These are phyloP conservation scores for Dactylonectria estremocensis DNA, from an alignment of 2,329 filamentous ascomycete species.

Conservation along the genomic window DNA sequence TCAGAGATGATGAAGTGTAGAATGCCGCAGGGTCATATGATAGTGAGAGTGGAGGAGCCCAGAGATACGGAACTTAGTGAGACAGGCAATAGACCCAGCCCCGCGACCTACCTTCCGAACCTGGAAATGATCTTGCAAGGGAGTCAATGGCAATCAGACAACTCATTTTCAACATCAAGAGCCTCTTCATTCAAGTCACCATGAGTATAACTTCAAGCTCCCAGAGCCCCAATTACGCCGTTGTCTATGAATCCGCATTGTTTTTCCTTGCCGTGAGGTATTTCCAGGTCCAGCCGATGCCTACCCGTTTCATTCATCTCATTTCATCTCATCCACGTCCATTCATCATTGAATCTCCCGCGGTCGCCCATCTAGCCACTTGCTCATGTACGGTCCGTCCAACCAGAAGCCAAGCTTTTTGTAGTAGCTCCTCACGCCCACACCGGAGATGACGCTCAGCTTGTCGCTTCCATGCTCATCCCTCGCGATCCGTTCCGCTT, in stretches of 20 bases:
- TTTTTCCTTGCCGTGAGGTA: slow-evolving; percentile 34
- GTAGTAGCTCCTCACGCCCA: slow-evolving; percentile 96
- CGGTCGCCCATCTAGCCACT: slow-evolving; percentile 69
- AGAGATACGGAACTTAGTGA: slow-evolving; percentile 1
- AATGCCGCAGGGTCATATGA: neutral
- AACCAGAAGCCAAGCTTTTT: slow-evolving; percentile 92
- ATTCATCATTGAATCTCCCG: slow-evolving; percentile 37
- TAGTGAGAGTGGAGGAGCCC: neutral
- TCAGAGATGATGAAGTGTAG: neutral
- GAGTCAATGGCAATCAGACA: neutral
- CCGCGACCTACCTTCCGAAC: neutral
- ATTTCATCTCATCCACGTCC: slow-evolving; percentile 17
- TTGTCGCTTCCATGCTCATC: slow-evolving; percentile 96
- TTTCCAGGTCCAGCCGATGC: slow-evolving; percentile 28
- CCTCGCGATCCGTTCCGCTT: slow-evolving; percentile 94
- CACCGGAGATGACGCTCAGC: slow-evolving; percentile 97
- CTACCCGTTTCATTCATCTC: slow-evolving; percentile 2
- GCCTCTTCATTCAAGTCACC: slow-evolving; percentile 17
- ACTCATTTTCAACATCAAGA: slow-evolving; percentile 4
- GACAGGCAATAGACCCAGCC: neutral
- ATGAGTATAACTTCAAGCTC: slow-evolving; percentile 33
- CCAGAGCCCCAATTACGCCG: slow-evolving; percentile 37
- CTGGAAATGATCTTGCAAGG: slow-evolving; percentile 6
- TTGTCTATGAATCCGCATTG: slow-evolving; percentile 39
- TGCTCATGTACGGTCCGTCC: slow-evolving; percentile 89